Percentiles rank a stretch among this genome's conserved stretches.
Evolutionary conservation across 148 eudicot species (phyloP).

Genomic region (Gaultheria prostrata): DNA sequence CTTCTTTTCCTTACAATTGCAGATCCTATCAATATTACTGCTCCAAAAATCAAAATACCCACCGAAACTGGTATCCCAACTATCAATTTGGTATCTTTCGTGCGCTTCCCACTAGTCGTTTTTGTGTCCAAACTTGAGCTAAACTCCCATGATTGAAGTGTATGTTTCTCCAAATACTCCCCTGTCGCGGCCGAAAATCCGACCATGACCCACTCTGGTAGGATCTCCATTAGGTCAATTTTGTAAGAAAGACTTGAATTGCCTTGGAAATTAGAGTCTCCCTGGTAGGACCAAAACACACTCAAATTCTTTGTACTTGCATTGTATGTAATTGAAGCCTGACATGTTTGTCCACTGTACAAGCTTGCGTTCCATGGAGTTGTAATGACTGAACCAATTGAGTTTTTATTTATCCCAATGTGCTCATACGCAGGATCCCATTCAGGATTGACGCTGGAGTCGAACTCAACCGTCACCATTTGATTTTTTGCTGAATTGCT

Average conservation of each 20-base stretch:
- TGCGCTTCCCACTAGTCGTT: neutral
- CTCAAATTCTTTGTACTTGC: conserved; percentile 37
- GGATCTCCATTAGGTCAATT: conserved; percentile 38
- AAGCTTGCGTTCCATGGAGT: conserved; percentile 46
- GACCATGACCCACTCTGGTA: conserved; percentile 44
- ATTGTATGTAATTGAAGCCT: conserved; percentile 45
- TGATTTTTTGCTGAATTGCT: conserved; percentile 27
- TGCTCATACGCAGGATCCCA: conserved; percentile 25
- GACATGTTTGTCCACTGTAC: conserved; percentile 34
- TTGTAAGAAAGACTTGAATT: conserved; percentile 32
- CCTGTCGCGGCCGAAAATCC: conserved; percentile 61
- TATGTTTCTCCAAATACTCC: conserved; percentile 21
- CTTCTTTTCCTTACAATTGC: conserved; percentile 6
- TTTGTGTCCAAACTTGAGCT: conserved; percentile 31
- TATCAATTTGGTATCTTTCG: conserved; percentile 11
- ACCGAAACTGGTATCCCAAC: conserved; percentile 23
- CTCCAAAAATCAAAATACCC: conserved; percentile 14
- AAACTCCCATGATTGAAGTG: conserved; percentile 41
- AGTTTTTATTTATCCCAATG: conserved; percentile 55
- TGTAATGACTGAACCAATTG: conserved; percentile 29
- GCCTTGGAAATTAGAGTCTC: neutral
- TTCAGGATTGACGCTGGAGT: neutral
- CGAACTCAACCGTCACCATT: conserved; percentile 17
- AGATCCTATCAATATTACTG: neutral
- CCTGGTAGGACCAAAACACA: conserved; percentile 41